phyloP scores from a whole-genome alignment of 352 stramenopile species.

The Saprolegnia diclina region DNA sequence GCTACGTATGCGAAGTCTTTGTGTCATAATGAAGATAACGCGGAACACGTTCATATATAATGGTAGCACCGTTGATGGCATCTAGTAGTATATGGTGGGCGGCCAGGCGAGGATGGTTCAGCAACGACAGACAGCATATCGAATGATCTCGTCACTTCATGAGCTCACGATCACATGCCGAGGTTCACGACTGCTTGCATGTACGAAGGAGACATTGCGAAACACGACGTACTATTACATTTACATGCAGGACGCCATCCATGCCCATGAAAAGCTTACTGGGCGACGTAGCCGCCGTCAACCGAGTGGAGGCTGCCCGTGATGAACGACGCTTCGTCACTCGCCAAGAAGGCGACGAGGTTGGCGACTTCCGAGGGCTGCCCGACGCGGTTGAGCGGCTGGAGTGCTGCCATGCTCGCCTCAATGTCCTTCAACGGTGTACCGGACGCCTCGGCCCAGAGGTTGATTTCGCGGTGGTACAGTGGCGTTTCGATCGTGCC shows the following conservation, averaged over 20 bases:
- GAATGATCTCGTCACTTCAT: too few relatives aligned
- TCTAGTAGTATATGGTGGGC: too few relatives aligned
- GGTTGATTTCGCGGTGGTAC: constrained; percentile 40
- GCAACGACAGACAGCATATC: too few relatives aligned
- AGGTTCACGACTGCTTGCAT: too few relatives aligned
- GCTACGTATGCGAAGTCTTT: too few relatives aligned
- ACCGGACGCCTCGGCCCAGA: constrained; percentile 45
- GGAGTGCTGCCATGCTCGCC: constrained; percentile 12
- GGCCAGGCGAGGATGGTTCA: too few relatives aligned
- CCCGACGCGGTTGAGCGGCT: constrained; percentile 55
- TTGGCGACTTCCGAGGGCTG: constrained; percentile 65
- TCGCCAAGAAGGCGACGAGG: constrained; percentile 73
- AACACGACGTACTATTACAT: not conserved
- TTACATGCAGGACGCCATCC: not conserved
- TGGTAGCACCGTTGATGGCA: too few relatives aligned
- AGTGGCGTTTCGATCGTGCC: constrained; percentile 82
- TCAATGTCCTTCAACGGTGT: constrained; percentile 45
- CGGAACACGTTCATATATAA: too few relatives aligned
- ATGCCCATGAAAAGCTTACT: constrained; percentile 1
- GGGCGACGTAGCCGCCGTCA: constrained; percentile 56
- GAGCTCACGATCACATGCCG: too few relatives aligned
- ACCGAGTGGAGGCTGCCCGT: constrained; percentile 79
- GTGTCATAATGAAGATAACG: too few relatives aligned
- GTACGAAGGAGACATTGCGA: too few relatives aligned
- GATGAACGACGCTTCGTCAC: constrained; percentile 78